Evolutionary conservation across 768 basidiomycete genomes (phyloP).

Genomic region (Auricularia heimuer): DNA sequence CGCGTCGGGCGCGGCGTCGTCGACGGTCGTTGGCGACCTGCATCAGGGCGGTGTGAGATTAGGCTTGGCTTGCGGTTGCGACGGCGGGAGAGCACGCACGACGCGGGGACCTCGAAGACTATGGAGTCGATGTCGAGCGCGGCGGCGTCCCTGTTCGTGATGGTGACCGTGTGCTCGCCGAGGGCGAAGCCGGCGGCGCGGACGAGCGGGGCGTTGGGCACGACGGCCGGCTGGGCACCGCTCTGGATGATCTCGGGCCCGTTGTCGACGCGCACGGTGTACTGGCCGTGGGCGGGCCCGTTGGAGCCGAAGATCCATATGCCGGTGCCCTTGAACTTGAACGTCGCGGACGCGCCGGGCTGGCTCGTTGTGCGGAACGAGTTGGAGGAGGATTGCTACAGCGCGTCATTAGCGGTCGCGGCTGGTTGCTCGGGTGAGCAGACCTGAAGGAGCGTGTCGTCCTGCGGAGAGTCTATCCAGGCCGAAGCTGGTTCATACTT

Average conservation of each 20-base stretch:
- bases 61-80: slow-evolving; percentile 12
- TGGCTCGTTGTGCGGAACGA: slow-evolving; percentile 18
- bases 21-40: slow-evolving; percentile 19
- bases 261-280: slow-evolving; percentile 37
- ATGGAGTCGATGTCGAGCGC: slow-evolving; percentile 43
- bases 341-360: slow-evolving; percentile 39
- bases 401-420: neutral
- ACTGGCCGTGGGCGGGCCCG: slow-evolving; percentile 38
- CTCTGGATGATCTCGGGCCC: slow-evolving; percentile 24
- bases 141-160: slow-evolving; percentile 26
- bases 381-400: neutral
- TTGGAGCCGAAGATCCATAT: slow-evolving; percentile 41
- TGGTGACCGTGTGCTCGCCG: slow-evolving; percentile 37
- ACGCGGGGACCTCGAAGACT: slow-evolving; percentile 27
- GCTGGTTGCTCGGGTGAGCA: neutral
- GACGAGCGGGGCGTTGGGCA: slow-evolving; percentile 33
- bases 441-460: neutral
- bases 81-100: slow-evolving; percentile 15
- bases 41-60: neutral
- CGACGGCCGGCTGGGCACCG: slow-evolving; percentile 21
- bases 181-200: slow-evolving; percentile 31
- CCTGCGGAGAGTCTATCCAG: neutral
- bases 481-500: neutral
- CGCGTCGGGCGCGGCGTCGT: slow-evolving; percentile 30
- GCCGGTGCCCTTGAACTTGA: slow-evolving; percentile 46